Conservation (phyloP, 108 stramenopile species). For the Nitzschia inconspicua region DNA sequence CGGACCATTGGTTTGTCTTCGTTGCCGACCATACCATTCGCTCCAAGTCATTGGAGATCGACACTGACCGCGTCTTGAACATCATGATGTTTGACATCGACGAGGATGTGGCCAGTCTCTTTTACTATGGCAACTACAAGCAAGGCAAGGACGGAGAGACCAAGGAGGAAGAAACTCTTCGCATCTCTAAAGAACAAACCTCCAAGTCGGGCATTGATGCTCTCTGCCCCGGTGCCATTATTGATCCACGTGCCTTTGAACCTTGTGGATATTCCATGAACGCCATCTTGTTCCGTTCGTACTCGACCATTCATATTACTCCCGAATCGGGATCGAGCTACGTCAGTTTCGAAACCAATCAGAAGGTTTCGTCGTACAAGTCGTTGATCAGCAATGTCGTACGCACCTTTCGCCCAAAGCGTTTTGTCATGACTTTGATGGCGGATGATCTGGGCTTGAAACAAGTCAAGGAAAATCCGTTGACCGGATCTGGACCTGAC, state of each 20-base stretch:
- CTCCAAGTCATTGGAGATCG: slow-evolving; percentile 41
- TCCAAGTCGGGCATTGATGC: slow-evolving; percentile 78
- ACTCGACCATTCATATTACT: slow-evolving; percentile 99
- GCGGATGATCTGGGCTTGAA: slow-evolving; percentile 95
- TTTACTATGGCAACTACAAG: slow-evolving; percentile 82
- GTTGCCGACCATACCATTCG: slow-evolving; percentile 97
- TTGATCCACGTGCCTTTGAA: slow-evolving; percentile 95
- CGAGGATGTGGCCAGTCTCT: slow-evolving; percentile 78
- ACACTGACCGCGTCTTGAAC: slow-evolving; percentile 97
- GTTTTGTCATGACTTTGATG: slow-evolving; percentile 98
- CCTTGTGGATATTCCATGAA: slow-evolving; percentile 99
- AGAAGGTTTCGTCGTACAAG: slow-evolving; percentile 82
- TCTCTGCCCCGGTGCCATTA: slow-evolving; percentile 92
- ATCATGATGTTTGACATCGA: slow-evolving; percentile 99
- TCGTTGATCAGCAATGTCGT: slow-evolving; percentile 94
- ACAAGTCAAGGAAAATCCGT: slow-evolving; percentile 80
- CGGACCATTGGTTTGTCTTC: slow-evolving; percentile 99
- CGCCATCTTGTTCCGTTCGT: slow-evolving; percentile 94
- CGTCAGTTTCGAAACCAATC: slow-evolving; percentile 99
- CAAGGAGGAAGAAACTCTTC: slow-evolving; percentile 76
- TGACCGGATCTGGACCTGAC: slow-evolving; percentile 38
- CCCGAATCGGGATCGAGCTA: slow-evolving; percentile 96
- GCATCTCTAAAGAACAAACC: slow-evolving; percentile 78
- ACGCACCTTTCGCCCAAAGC: slow-evolving; percentile 91
- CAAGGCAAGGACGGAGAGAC: slow-evolving; percentile 52